These are phyloP conservation scores for Jatropha podagrica DNA, from an alignment of 441 rosid species.

Conservation along the genomic window DNA sequence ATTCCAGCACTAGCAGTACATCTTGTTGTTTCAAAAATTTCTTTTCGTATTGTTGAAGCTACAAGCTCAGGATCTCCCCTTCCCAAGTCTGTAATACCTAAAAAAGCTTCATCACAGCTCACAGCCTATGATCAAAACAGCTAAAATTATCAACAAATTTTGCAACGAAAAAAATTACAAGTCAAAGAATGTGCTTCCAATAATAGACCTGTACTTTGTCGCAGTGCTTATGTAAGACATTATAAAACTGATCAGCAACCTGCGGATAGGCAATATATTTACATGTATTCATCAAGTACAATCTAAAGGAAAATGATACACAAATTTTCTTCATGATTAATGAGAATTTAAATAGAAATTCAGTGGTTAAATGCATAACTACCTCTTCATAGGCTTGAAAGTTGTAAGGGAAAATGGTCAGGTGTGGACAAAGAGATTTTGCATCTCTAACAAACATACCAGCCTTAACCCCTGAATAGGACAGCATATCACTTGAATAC, in stretches of 20 bases:
- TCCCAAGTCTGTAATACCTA: constrained; percentile 57
- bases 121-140: constrained; percentile 60
- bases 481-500: constrained; percentile 15
- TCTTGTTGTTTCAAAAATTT: constrained; percentile 75
- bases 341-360: neutral
- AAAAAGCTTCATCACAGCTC: constrained; percentile 97
- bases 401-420: constrained; percentile 82
- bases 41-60: constrained; percentile 72
- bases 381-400: constrained; percentile 94
- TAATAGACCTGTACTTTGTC: constrained; percentile 70
- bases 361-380: constrained; percentile 16
- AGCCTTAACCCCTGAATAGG: constrained; percentile 65
- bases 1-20: constrained; percentile 95
- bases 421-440: constrained; percentile 81
- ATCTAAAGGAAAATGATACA: neutral
- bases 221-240: constrained; percentile 81
- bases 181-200: constrained; percentile 19
- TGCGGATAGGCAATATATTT: constrained; percentile 32
- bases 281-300: neutral
- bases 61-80: constrained; percentile 58
- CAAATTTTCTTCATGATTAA: neutral
- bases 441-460: constrained; percentile 97
- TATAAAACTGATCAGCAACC: constrained; percentile 94
- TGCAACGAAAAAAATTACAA: constrained; percentile 17
- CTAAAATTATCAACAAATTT: constrained; percentile 19